Evolutionary conservation across 345 rosid genomes (phyloP), one percentile per base, ranked within the genome.

Genomic region (Crucihimalaya himalaica): DNA sequence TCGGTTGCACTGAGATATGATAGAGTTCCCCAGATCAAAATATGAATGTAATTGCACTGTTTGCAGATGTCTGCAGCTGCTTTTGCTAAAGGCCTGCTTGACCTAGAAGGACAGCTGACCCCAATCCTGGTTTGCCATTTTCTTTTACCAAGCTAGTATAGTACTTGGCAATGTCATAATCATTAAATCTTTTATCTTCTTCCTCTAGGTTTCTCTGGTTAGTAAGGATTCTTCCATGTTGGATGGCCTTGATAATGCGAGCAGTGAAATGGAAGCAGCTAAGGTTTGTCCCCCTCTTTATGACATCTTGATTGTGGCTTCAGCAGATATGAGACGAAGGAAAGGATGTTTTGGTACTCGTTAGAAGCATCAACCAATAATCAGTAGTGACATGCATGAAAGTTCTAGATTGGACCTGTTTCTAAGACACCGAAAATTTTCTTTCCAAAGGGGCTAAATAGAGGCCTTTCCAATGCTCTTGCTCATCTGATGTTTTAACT

Each of bases 51-150:
- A 11, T 55, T 55, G 23, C 71, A 39, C 15, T 77, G 25, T 65
- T 80, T 80, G 62, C 86, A 95, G 99, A 96, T 96, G 99, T 96
- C 99, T 71, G 98, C 98, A 52, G 99, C 99, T 73, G 99, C 98
- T 67, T 96, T 96, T 86, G 99, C 99, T 42, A 96, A 96, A 87
- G 99, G 99, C 75, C 89, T 96, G 72, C 98, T 96, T 84, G 99
- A 96, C 77, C 82, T 96, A 70, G 99, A 96, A 87, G 99, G 99
- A 76, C 99, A 84, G 73, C 84, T 96, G 51, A 96, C 99, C 37
- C 99, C 99, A 55, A 95, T 95, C 72, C 83, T 95, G 98, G 99
- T 95, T 60, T 71, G 94, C 75, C 35, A 27, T 58, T 43, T 76
- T 63, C 51, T 52, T 60, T 25, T 63, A 64, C 47, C 5, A 55